Evolutionary conservation across 169 alveolate genomes (phyloP).

Genomic region (Besnoitia besnoiti): DNA sequence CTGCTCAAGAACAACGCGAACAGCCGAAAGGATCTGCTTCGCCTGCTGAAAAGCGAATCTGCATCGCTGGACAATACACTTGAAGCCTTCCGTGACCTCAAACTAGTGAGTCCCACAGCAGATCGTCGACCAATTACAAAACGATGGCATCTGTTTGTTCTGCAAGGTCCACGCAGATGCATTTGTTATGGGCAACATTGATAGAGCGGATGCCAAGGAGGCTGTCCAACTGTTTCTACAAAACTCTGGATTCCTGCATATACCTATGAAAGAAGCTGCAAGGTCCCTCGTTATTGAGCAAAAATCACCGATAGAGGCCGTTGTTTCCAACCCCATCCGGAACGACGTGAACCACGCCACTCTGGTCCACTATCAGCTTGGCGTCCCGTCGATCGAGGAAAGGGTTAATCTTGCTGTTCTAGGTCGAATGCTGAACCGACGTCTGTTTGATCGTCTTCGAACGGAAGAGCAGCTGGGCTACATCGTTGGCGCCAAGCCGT

Average conservation of each 20-base stretch:
- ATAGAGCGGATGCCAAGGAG: constrained; percentile 34
- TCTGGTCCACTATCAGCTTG: constrained; percentile 67
- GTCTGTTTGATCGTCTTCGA: constrained; percentile 67
- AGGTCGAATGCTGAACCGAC: constrained; percentile 59
- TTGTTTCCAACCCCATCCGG: constrained; percentile 67
- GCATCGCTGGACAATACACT: neutral
- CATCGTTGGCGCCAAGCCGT: constrained; percentile 68
- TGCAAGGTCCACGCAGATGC: constrained; percentile 64
- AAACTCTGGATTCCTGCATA: constrained; percentile 54
- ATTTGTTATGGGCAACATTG: constrained; percentile 69
- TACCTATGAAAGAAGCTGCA: constrained; percentile 55
- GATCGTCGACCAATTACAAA: too few species aligned
- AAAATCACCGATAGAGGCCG: constrained; percentile 56
- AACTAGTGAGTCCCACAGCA: neutral
- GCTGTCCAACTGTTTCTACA: constrained; percentile 51
- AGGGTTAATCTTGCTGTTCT: constrained; percentile 69
- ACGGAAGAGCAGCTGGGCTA: constrained; percentile 72
- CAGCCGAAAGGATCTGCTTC: constrained; percentile 63
- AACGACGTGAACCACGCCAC: constrained; percentile 68
- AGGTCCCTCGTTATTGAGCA: constrained; percentile 68
- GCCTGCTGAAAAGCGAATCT: neutral
- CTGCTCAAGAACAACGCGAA: constrained; percentile 62
- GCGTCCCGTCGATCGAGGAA: constrained; percentile 70
- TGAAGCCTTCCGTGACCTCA: neutral
- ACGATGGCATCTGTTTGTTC: neutral